A percentile compares a stretch with the other conserved stretches of the same genome.
phyloP scores from a whole-genome alignment of 2,329 filamentous ascomycete species.

The Scleromitrula shiraiana region DNA sequence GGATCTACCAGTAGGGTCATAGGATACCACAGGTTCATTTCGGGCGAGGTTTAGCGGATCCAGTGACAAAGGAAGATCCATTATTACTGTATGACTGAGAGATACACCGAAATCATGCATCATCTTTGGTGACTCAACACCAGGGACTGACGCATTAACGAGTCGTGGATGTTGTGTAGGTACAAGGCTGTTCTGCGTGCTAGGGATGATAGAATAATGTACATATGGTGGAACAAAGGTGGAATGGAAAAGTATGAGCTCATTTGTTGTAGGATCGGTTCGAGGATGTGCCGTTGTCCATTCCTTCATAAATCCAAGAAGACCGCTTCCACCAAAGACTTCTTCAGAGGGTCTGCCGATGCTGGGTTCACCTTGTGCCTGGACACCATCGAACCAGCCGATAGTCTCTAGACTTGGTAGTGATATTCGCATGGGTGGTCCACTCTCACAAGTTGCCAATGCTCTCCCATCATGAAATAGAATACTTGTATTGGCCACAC shows the following conservation, averaged over 20 bases:
- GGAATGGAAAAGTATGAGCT: constrained; percentile 60
- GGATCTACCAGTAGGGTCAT: constrained; percentile 47
- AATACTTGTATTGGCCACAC: constrained; percentile 61
- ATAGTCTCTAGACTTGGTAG: constrained; percentile 59
- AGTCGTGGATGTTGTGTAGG: constrained; percentile 21
- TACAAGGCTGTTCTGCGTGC: constrained; percentile 26
- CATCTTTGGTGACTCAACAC: constrained; percentile 57
- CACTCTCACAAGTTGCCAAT: constrained; percentile 63
- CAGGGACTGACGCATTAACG: constrained; percentile 49
- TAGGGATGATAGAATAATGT: constrained; percentile 53
- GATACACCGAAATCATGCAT: constrained; percentile 73
- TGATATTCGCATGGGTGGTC: constrained; percentile 57
- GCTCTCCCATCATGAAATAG: constrained; percentile 62
- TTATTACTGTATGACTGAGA: constrained; percentile 52
- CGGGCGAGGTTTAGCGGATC: constrained; percentile 53
- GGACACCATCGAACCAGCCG: constrained; percentile 59
- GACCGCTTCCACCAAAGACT: constrained; percentile 46
- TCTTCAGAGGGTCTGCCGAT: constrained; percentile 37
- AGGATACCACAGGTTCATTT: constrained; percentile 49
- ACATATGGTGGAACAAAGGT: constrained; percentile 59
- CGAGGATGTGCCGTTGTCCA: constrained; percentile 66
- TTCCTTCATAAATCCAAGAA: constrained; percentile 56
- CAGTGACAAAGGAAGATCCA: constrained; percentile 60
- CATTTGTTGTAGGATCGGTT: constrained; percentile 55
- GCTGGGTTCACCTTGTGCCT: constrained; percentile 42